Evolutionary conservation across 2,329 filamentous ascomycete species (phyloP).

Genomic region (Thielaviopsis punctulata): DNA sequence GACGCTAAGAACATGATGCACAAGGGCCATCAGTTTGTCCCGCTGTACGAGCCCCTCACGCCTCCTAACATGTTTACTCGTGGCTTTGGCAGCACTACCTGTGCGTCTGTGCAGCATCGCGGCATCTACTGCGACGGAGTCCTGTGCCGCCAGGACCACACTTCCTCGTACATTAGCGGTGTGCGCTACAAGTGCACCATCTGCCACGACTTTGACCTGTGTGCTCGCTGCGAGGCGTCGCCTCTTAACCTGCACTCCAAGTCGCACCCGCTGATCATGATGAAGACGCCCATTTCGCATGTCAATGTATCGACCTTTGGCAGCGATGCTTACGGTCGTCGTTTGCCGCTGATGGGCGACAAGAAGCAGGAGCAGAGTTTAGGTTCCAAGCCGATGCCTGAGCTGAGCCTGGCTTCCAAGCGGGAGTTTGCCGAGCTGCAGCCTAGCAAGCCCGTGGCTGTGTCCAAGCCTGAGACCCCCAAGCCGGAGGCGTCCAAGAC

Average conservation of each 20-base stretch:
- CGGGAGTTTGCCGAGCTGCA: neutral
- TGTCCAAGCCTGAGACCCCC: neutral
- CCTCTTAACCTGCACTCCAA: conserved; percentile 76
- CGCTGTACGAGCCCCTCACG: conserved; percentile 58
- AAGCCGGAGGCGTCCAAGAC: neutral
- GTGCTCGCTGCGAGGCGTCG: conserved; percentile 78
- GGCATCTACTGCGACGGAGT: conserved; percentile 94
- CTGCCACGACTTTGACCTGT: conserved; percentile 90
- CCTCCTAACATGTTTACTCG: conserved; percentile 11
- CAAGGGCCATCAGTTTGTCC: conserved; percentile 71
- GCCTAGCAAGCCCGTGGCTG: neutral
- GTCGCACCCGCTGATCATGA: conserved; percentile 94
- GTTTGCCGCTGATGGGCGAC: conserved; percentile 58
- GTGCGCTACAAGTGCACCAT: conserved; percentile 94
- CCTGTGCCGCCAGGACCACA: conserved; percentile 45
- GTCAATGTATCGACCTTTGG: conserved; percentile 54
- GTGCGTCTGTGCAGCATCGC: conserved; percentile 35
- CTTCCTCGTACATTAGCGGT: conserved; percentile 50
- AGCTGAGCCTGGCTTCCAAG: neutral
- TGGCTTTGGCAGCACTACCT: conserved; percentile 12
- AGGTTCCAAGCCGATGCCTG: neutral
- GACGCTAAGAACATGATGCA: conserved; percentile 51
- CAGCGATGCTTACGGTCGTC: conserved; percentile 52
- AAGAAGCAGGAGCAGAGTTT: conserved; percentile 1
- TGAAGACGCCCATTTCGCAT: conserved; percentile 80